These are phyloP conservation scores for Aspergillus sp. DNA, from an alignment of 2,329 filamentous ascomycete genomes.

Conservation along the genomic window DNA sequence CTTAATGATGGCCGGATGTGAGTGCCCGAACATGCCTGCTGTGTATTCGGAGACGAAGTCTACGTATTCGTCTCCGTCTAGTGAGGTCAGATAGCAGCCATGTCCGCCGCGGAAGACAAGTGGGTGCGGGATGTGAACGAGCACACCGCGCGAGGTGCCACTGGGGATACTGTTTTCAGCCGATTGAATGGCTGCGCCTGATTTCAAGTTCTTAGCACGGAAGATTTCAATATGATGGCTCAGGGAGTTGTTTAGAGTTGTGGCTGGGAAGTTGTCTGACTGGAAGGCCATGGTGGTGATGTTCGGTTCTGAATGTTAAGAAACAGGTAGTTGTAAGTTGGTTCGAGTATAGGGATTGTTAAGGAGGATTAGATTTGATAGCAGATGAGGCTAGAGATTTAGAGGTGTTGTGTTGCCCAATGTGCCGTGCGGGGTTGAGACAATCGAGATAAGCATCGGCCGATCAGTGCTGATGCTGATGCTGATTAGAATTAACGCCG, in stretches of 20 bases:
- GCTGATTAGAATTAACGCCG: too few species aligned
- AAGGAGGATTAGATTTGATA: neutral
- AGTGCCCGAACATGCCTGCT: slow-evolving; percentile 68
- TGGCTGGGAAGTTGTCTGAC: too few species aligned
- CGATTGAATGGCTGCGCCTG: neutral
- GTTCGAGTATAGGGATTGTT: neutral
- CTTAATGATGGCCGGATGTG: slow-evolving; percentile 55
- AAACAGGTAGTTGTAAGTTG: too few species aligned
- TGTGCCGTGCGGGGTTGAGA: too few species aligned
- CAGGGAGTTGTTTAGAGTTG: neutral
- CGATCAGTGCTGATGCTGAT: too few species aligned
- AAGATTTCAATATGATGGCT: neutral
- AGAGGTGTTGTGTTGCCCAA: too few species aligned
- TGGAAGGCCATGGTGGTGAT: neutral
- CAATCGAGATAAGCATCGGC: too few species aligned
- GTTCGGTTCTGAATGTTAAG: too few species aligned
- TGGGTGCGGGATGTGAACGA: slow-evolving; percentile 36
- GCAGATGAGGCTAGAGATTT: neutral
- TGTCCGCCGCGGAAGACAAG: slow-evolving; percentile 31
- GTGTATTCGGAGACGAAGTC: slow-evolving; percentile 66
- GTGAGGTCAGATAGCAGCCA: slow-evolving; percentile 32
- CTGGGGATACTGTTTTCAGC: slow-evolving; percentile 13
- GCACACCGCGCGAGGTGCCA: slow-evolving; percentile 25
- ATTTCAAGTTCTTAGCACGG: neutral
- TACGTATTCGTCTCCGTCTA: slow-evolving; percentile 47